phyloP scores from a whole-genome alignment of 441 rosid species.

The Oxalis stricta region DNA sequence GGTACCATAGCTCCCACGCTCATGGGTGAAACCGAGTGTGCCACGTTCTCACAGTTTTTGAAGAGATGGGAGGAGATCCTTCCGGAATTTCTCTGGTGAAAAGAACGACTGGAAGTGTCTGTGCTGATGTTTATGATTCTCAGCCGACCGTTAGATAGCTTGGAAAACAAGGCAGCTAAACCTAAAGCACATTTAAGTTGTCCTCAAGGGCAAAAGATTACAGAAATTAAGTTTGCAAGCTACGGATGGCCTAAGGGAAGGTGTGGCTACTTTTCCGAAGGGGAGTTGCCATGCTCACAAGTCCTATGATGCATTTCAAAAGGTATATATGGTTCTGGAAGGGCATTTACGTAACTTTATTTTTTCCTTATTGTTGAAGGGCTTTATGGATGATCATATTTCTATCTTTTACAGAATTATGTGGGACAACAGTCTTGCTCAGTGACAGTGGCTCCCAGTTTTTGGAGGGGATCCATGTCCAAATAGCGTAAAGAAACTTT shows the following conservation, averaged over 20 bases:
- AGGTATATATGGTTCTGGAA: conserved; percentile 4
- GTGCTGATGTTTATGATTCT: conserved; percentile 23
- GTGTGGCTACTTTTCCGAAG: conserved; percentile 13
- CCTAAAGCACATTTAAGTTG: conserved; percentile 29
- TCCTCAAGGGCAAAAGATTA: conserved; percentile 21
- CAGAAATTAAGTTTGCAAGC: conserved; percentile 19
- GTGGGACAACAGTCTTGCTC: conserved; percentile 24
- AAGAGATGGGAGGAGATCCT: conserved; percentile 54
- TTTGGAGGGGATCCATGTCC: conserved; percentile 43
- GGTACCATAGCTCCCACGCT: conserved; percentile 57
- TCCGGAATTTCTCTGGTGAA: conserved; percentile 28
- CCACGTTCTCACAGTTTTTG: conserved; percentile 36
- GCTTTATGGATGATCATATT: not conserved
- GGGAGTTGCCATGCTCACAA: conserved; percentile 20
- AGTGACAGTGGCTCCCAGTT: conserved; percentile 18
- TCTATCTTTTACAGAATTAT: conserved; percentile 22
- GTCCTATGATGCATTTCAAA: conserved; percentile 16
- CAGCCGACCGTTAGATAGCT: conserved; percentile 19
- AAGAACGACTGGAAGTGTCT: conserved; percentile 21
- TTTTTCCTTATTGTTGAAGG: not conserved
- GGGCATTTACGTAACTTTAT: not conserved
- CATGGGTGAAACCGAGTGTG: conserved; percentile 35
- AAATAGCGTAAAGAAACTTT: conserved; percentile 21
- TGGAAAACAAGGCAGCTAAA: conserved; percentile 4
- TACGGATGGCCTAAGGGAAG: conserved; percentile 16